phyloP scores from a whole-genome alignment of 371 early-diverging fungal genomes.

The Rhizoclosmatium hyalinum region DNA sequence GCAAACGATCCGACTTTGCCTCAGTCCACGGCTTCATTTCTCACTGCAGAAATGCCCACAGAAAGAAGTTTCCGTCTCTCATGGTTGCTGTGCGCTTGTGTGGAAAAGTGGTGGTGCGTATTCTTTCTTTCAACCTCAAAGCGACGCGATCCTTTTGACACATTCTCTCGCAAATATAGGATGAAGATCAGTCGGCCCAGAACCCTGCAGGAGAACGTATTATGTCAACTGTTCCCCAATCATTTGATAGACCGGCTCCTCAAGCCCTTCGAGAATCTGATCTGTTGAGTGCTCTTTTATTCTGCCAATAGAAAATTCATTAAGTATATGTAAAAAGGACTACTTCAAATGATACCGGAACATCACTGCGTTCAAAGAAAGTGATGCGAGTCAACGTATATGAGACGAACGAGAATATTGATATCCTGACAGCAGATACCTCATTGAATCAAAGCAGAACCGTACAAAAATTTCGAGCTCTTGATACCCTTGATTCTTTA shows the following conservation, averaged over 20 bases:
- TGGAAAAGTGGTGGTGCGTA: slow-evolving; percentile 49
- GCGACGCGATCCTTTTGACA: too few relatives aligned
- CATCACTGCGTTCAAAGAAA: slow-evolving; percentile 9
- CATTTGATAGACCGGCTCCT: slow-evolving; percentile 10
- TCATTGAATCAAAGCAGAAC: background rate
- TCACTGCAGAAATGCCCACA: slow-evolving; percentile 78
- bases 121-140: too few relatives aligned
- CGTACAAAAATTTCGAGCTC: too few relatives aligned
- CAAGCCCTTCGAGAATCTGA: slow-evolving; percentile 22
- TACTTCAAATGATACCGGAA: background rate
- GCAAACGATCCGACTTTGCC: slow-evolving; percentile 65
- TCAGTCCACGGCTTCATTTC: slow-evolving; percentile 81
- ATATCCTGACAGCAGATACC: background rate
- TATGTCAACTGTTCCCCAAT: slow-evolving; percentile 15
- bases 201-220: too few relatives aligned
- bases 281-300: background rate
- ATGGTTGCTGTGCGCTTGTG: slow-evolving; percentile 74
- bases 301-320: background rate
- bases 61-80: slow-evolving; percentile 70
- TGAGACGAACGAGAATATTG: slow-evolving; percentile 1
- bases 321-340: background rate
- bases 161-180: too few relatives aligned
- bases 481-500: too few relatives aligned
- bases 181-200: too few relatives aligned
- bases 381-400: slow-evolving; percentile 23